Base-by-base conservation (phyloP, 2,329 filamentous ascomycete genomes). In the Pseudocercospora cruenta region DNA sequence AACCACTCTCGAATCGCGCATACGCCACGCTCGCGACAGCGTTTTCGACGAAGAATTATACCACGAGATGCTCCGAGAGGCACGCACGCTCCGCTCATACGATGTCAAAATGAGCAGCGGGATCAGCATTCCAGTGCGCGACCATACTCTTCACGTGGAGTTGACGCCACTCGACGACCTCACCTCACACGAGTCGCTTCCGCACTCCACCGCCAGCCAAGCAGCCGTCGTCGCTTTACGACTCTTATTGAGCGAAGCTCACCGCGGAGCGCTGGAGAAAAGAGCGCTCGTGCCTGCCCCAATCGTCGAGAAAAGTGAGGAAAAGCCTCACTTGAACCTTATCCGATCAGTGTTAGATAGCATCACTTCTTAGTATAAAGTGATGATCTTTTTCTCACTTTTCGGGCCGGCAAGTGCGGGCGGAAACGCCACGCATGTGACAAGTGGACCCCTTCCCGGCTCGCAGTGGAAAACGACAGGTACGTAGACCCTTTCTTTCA, bases 21-120 rank as follows among this genome's bases (percentile, higher is more conserved):
- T 96, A 33, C 86, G 90, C 19, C 87, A 91, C 72, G 91, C 92
- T 2, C 86, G 92, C 64, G 91, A 95, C 77, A 92, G 91, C 58
- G 84, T 94, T 21, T 93, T 92, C 72, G 88, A 91, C 28, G 90
- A 94, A 75, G 95, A 99, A 76, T 81, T 99, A 1, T 97, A 93
- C 85, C 89, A 96, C 72, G 95, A 99, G 79, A 83, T 98, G 66
- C 89, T 90, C 60, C 86, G 92, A 19, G 95, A 99, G 79, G 89
- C 91, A 0, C 90, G 93, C 16, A 85, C 85, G 0, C 82, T 97
- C 22, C 84, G 90, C 2, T 88, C 89, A 10, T 89, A 91, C 67
- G 87, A 90, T 9, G 89, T 97, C 12, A 85, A 85, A 26, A 85
- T 89, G 14, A 39, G 33, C 19, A 84, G 87, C 39, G 87, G 80